Conservation (phyloP, 306 rosid genomes). For the Lathyrus aphaca region DNA sequence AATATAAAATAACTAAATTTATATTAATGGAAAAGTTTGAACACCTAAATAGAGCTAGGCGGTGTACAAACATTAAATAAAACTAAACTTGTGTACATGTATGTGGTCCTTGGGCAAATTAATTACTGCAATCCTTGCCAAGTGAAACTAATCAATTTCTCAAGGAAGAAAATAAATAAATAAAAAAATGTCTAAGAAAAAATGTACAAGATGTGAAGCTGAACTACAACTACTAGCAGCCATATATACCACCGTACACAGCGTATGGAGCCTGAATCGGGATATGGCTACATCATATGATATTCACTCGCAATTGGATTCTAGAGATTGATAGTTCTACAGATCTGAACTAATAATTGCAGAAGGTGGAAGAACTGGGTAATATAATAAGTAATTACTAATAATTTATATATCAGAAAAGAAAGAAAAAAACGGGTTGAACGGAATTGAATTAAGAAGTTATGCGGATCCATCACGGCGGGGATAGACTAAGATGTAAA, state of each 20-base stretch:
- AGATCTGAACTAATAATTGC: neutral
- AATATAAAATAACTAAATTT: too few species aligned
- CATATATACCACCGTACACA: neutral
- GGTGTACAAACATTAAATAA: neutral
- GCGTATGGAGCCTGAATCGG: neutral
- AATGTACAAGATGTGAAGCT: slow-evolving; percentile 50
- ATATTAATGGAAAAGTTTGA: neutral
- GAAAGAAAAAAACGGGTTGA: neutral
- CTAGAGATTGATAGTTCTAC: too few species aligned
- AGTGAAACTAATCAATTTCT: slow-evolving; percentile 45
- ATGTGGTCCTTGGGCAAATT: slow-evolving; percentile 10
- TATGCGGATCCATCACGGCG: slow-evolving; percentile 51
- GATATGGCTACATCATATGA: slow-evolving; percentile 18
- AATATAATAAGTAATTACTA: neutral
- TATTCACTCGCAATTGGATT: neutral
- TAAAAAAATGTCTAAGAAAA: slow-evolving; percentile 43
- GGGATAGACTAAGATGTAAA: slow-evolving; percentile 80
- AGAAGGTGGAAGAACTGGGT: neutral
- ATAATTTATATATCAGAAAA: neutral
- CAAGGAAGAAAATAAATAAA: slow-evolving; percentile 33
- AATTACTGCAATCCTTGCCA: slow-evolving; percentile 15
- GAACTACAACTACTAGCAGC: slow-evolving; percentile 4
- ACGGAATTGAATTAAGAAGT: too few species aligned
- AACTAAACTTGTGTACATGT: neutral
- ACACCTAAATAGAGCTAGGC: neutral